Conservation (phyloP, 2,329 filamentous ascomycete genomes). For the Fusarium anthophilum region DNA sequence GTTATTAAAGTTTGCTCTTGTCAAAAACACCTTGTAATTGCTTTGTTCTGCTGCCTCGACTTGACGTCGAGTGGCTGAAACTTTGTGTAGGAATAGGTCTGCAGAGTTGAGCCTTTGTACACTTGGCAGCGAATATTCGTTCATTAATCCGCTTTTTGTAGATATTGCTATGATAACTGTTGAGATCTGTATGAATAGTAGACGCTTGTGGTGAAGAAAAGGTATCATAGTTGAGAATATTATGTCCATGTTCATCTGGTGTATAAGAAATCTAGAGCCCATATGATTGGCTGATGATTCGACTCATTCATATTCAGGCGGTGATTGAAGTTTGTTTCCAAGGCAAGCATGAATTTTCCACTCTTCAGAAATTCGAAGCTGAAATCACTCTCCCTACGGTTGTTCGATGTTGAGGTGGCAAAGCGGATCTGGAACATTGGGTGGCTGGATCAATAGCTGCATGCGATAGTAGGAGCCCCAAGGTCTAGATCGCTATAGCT, state of each 20-base stretch:
- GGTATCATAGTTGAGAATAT: background rate
- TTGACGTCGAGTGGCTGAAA: constrained; percentile 20
- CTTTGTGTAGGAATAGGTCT: background rate
- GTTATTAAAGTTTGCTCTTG: constrained; percentile 8
- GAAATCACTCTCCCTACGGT: background rate
- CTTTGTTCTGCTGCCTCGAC: constrained; percentile 3
- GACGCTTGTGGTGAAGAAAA: background rate
- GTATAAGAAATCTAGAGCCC: background rate
- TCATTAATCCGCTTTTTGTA: background rate
- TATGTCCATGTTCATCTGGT: background rate
- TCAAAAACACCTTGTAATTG: background rate
- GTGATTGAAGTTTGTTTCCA: background rate
- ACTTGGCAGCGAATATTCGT: background rate
- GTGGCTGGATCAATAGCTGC: background rate
- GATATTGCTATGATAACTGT: background rate
- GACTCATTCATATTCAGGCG: background rate
- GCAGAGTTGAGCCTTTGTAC: background rate
- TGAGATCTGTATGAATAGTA: background rate
- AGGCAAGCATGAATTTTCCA: background rate
- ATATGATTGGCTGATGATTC: background rate
- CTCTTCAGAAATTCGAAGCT: background rate
- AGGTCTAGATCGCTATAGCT: background rate
- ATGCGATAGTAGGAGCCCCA: background rate
- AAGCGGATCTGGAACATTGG: background rate
- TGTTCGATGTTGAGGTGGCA: background rate